phyloP scores from a whole-genome alignment of 2,329 filamentous ascomycete species.

The Keithomyces neogunnii region DNA sequence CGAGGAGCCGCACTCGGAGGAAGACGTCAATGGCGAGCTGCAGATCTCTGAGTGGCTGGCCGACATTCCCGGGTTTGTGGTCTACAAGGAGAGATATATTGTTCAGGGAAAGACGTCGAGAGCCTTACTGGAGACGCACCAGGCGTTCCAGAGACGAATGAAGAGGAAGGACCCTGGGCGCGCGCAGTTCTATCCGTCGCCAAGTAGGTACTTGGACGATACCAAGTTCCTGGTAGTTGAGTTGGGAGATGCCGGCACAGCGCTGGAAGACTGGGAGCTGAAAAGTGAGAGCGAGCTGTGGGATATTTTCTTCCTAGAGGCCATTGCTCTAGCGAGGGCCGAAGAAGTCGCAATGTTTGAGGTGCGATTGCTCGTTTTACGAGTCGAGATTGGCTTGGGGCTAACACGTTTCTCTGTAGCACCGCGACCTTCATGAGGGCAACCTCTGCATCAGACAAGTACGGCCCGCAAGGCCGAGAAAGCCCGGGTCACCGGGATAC shows the following conservation, averaged over 20 bases:
- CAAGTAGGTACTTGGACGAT: slow-evolving; percentile 48
- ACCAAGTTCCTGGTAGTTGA: slow-evolving; percentile 55
- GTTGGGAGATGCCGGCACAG: slow-evolving; percentile 52
- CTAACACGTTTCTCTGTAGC: slow-evolving; percentile 28
- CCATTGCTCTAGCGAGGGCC: slow-evolving; percentile 51
- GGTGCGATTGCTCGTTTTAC: slow-evolving; percentile 26
- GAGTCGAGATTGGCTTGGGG: background rate
- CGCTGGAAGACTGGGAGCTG: slow-evolving; percentile 50
- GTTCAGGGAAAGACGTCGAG: slow-evolving; percentile 47
- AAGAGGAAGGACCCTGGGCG: slow-evolving; percentile 47
- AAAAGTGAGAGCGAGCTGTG: slow-evolving; percentile 43
- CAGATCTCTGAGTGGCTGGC: slow-evolving; percentile 56
- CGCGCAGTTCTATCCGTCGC: slow-evolving; percentile 54
- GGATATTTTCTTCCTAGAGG: slow-evolving; percentile 54
- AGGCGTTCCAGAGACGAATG: slow-evolving; percentile 43
- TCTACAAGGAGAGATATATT: slow-evolving; percentile 57
- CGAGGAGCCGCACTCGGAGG: slow-evolving; percentile 47
- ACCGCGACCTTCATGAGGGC: slow-evolving; percentile 58
- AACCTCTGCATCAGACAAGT: slow-evolving; percentile 50
- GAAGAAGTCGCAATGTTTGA: slow-evolving; percentile 53
- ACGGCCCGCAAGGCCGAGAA: slow-evolving; percentile 22
- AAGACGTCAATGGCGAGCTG: slow-evolving; percentile 49
- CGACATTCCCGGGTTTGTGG: slow-evolving; percentile 55
- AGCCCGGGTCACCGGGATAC: slow-evolving; percentile 22
- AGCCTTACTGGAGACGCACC: slow-evolving; percentile 50